Conservation (phyloP, 2,329 filamentous ascomycete species). For the Fusarium fujikuroi region DNA sequence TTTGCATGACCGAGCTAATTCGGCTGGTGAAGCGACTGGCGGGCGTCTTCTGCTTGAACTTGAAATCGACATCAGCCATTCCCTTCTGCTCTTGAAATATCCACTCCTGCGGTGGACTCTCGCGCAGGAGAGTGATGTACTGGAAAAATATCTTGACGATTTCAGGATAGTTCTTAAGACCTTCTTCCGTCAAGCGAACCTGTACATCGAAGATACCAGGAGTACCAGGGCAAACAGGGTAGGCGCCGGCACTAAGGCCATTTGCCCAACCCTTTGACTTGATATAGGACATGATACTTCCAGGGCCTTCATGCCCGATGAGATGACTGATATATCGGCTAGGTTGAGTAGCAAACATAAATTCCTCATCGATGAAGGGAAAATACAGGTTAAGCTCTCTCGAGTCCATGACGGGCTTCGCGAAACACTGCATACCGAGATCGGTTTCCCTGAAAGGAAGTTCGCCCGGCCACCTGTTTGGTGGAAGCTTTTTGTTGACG, state of each 20-base stretch:
- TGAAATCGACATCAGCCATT: conserved; percentile 93
- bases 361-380: conserved; percentile 85
- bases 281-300: conserved; percentile 89
- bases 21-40: conserved; percentile 90
- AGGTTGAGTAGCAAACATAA: conserved; percentile 81
- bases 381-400: conserved; percentile 84
- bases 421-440: conserved; percentile 78
- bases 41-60: conserved; percentile 91
- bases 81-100: conserved; percentile 92
- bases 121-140: conserved; percentile 87
- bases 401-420: conserved; percentile 91
- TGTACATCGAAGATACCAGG: conserved; percentile 83
- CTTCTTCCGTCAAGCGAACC: conserved; percentile 83
- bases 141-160: conserved; percentile 88
- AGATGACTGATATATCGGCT: conserved; percentile 88
- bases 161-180: conserved; percentile 82
- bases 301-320: conserved; percentile 91
- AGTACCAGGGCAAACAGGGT: conserved; percentile 78
- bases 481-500: conserved; percentile 80
- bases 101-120: conserved; percentile 87
- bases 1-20: conserved; percentile 90
- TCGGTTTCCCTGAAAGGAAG: conserved; percentile 61
- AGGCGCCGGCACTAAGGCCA: conserved; percentile 79
- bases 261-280: conserved; percentile 93
- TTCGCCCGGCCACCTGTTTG: conserved; percentile 65